Evolutionary conservation across 441 rosid species (phyloP), one percentile per base, ranked within the genome.

Genomic region (Kokia cookei): DNA sequence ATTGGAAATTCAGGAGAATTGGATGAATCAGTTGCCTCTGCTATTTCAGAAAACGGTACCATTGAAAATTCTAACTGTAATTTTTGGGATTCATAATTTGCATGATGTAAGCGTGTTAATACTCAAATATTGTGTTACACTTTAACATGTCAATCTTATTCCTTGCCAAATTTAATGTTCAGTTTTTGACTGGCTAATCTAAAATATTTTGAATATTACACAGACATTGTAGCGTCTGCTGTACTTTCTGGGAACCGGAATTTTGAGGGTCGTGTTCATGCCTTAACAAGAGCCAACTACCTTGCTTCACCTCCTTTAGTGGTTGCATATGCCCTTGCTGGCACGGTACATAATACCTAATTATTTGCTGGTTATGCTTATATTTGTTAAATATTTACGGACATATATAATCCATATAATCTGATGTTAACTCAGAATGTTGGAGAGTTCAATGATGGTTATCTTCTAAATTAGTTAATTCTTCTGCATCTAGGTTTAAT

Each of bases 241-340:
- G 99, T 96, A 72, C 97, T 96, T 68, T 96, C 98, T 78, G 98
- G 98, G 50, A 96, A 96, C 86, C 80, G 97, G 70, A 96, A 96
- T 78, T 96, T 96, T 73, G 99, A 96, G 82, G 99, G 99, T 4
- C 96, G 97, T 78, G 97, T 96, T 77, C 99, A 96, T 82, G 77
- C 98, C 61, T 83, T 96, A 89, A 96, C 99, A 48, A 91, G 99
- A 82, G 98, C 99, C 55, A 96, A 93, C 86, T 96, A 92, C 82
- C 98, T 96, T 82, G 99, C 98, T 78, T 96, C 99, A 50, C 97
- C 99, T 76, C 99, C 98, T 73, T 79, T 93, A 72, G 97, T 96
- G 76, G 98, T 96, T 76, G 99, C 97, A 47, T 96, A 96, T 85
- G 98, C 99, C 71, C 97, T 96, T 80, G 98, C 99, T 84, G 99